A percentile compares a stretch with the other conserved stretches of the same genome.
Evolutionary conservation across 2,329 filamentous ascomycete species (phyloP).

Genomic region (Chrysoporthe austroafricana): DNA sequence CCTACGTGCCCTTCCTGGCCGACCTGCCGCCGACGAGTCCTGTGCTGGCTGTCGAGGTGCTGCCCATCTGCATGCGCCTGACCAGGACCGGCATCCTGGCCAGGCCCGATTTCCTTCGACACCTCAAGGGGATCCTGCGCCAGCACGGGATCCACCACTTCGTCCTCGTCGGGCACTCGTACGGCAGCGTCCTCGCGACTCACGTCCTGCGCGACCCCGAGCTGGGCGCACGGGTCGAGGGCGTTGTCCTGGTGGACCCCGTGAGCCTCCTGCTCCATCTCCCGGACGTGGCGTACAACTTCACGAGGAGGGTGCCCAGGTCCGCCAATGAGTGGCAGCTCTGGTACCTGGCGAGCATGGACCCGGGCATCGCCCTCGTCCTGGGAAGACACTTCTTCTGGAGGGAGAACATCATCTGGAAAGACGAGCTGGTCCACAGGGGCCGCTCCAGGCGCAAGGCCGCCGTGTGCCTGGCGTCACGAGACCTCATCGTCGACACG

Average conservation of each 20-base stretch:
- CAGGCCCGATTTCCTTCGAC: constrained; percentile 56
- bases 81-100: constrained; percentile 46
- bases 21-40: constrained; percentile 27
- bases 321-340: constrained; percentile 71
- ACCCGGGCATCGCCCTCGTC: constrained; percentile 68
- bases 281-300: constrained; percentile 74
- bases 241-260: constrained; percentile 59
- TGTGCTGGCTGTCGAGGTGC: constrained; percentile 29
- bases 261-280: constrained; percentile 70
- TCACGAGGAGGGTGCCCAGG: constrained; percentile 57
- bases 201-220: constrained; percentile 59
- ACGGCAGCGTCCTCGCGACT: constrained; percentile 65
- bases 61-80: constrained; percentile 31
- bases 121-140: constrained; percentile 61
- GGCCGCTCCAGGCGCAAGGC: constrained; percentile 42
- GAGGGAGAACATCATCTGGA: constrained; percentile 72
- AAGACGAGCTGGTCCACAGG: constrained; percentile 58
- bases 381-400: constrained; percentile 69
- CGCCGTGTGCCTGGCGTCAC: constrained; percentile 61
- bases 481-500: constrained; percentile 69
- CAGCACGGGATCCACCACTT: constrained; percentile 62
- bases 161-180: constrained; percentile 65
- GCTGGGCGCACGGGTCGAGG: constrained; percentile 54
- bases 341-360: constrained; percentile 71
- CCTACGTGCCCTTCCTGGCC: constrained; percentile 27